Conservation (phyloP, 768 basidiomycete species). For the Mycena galericulata region DNA sequence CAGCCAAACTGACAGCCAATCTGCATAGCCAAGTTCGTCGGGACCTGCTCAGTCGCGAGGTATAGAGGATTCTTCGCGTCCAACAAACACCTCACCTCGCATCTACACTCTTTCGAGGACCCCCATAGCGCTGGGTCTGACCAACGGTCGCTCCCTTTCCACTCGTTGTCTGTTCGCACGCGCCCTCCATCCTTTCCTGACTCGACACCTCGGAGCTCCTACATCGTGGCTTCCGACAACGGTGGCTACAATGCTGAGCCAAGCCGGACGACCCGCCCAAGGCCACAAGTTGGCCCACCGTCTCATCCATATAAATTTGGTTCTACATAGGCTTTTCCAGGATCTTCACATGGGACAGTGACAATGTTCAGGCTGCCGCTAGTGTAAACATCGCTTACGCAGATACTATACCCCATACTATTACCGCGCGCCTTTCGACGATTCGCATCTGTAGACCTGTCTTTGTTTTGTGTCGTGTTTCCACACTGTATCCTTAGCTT, state of each 20-base stretch:
- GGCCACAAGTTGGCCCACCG: no score
- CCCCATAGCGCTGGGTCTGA: not conserved
- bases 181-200: not conserved
- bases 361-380: no score
- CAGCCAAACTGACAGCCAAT: not conserved
- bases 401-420: not conserved
- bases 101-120: constrained; percentile 7
- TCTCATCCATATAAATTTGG: no score
- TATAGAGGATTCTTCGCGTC: not conserved
- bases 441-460: not conserved
- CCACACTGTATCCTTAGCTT: constrained; percentile 1
- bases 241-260: no score
- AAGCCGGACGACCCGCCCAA: no score
- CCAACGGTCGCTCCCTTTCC: constrained; percentile 13
- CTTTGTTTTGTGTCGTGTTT: not conserved
- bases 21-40: not conserved
- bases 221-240: not conserved
- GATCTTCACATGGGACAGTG: no score
- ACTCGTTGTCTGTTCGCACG: constrained; percentile 17
- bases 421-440: not conserved
- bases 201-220: not conserved
- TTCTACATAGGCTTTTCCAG: no score
- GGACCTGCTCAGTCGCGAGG: not conserved
- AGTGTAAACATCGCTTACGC: no score
- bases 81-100: not conserved